phyloP scores from a whole-genome alignment of 2,329 filamentous ascomycete species.

The Tolypocladium nubicola region DNA sequence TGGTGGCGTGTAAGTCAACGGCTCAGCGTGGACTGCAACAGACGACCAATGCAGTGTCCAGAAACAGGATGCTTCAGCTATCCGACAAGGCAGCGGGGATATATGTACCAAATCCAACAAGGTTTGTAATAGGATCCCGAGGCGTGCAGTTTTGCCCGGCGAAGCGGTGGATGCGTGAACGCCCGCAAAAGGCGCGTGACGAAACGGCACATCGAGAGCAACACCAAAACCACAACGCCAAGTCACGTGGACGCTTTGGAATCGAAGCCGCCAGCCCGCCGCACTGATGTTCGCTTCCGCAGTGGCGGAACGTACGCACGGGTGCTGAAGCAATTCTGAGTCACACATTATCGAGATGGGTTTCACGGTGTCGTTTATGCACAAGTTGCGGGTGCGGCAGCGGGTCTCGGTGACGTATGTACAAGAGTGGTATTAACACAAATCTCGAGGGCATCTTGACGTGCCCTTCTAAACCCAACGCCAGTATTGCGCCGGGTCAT shows the following conservation, averaged over 20 bases:
- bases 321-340: not conserved
- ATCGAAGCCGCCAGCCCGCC: not conserved
- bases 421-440: not conserved
- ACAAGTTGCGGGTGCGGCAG: not conserved
- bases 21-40: not conserved
- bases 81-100: not conserved
- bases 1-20: not conserved
- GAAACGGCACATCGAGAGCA: constrained; percentile 9
- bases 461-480: constrained; percentile 4
- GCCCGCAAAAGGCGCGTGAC: not conserved
- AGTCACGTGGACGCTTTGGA: constrained; percentile 6
- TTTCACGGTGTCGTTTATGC: not conserved
- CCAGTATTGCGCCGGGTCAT: not conserved
- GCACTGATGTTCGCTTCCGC: not conserved
- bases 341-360: not conserved
- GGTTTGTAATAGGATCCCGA: not conserved
- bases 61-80: not conserved
- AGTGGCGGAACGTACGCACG: not conserved
- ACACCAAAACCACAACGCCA: constrained; percentile 6
- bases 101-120: not conserved
- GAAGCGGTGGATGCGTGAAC: not conserved
- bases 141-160: not conserved
- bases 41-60: not conserved
- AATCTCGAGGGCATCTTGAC: not conserved
- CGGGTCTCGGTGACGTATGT: not conserved